Evolutionary conservation across 2,329 filamentous ascomycete genomes (phyloP).

Genomic region (Nigrospora osmanthi): DNA sequence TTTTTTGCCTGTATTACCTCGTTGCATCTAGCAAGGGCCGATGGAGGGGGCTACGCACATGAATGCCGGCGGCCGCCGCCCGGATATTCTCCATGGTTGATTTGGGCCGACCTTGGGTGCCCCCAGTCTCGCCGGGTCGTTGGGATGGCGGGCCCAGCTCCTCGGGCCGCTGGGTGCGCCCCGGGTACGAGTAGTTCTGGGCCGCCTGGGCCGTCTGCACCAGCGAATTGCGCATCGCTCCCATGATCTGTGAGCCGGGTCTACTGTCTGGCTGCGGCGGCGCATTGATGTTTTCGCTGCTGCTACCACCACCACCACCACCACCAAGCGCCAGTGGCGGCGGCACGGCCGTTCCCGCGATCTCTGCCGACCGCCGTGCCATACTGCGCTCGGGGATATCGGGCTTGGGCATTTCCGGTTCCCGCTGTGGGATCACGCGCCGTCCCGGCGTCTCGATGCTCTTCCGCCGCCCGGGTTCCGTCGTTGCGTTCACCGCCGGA

Average conservation of each 20-base stretch:
- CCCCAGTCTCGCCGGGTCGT: background rate
- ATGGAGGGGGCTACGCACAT: background rate
- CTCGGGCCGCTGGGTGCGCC: conserved; percentile 1
- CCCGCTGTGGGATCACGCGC: conserved; percentile 3
- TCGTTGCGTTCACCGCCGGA: background rate
- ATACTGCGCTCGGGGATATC: too few species aligned
- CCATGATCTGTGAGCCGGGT: too few species aligned
- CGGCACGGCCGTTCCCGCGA: background rate
- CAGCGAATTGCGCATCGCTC: too few species aligned
- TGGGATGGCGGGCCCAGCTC: background rate
- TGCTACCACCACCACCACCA: too few species aligned
- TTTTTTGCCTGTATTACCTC: conserved; percentile 3
- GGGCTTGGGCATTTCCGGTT: background rate
- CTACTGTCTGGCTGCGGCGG: background rate
- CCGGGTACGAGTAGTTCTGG: conserved; percentile 3
- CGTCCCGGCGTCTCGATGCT: conserved; percentile 5
- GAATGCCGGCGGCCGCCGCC: conserved; percentile 3
- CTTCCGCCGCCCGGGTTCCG: background rate
- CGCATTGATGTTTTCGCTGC: background rate
- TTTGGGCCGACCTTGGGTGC: background rate
- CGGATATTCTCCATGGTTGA: conserved; percentile 3
- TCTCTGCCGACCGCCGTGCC: too few species aligned
- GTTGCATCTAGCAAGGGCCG: background rate
- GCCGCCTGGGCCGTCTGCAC: background rate
- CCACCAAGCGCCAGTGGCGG: background rate